Base-by-base conservation (phyloP, 495 filamentous ascomycete species). In the Penicillium egyptiacum region DNA sequence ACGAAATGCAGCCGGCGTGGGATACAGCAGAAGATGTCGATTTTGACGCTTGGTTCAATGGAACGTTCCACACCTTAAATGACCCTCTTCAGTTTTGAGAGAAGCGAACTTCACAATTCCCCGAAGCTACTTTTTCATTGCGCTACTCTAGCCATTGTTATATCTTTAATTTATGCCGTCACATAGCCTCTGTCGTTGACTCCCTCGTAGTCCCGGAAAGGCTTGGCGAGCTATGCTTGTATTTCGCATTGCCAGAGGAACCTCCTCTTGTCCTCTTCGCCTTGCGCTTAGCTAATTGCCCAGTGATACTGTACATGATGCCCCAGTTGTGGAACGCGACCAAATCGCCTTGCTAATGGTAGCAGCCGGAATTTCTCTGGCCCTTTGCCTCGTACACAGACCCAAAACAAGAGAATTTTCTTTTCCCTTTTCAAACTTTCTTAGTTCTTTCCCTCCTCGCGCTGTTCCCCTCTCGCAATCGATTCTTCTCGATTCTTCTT, bases 31-130 rank as follows among this genome's bases (percentile, higher is more conserved):
- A 68, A 17, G 66, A 68, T 43, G 61, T 66, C 33, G 68, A 70
- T 35, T 70, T 70, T 14, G 68, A 70, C 26, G 51, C 53, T 10
- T 70, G 68, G 68, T 70, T 69, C 23, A 70, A 63, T 43, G 60
- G 59, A 22, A 66, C 68, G 14, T 70, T 70, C 39, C 63, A 68
- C 40, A 56, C 58, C 45, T 31, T 66, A 4, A 58, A 63, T 26
- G 60, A 46, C 1, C 49, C 63, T 44, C 51, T 55, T 7, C 41
- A 37, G 16, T 37, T 26, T 12, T 47, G 42, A 47, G 39, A n/a
- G 2, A 9, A 20, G 2, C n/a, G 3, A 5, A 9, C 23, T 19
- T 31, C 2, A 31, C 0, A 17, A 8, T 33, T 12, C 4, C 4
- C 22, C 4, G 25, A n/a, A 25, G 10, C 28, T 9, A 33, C 11